phyloP scores from a whole-genome alignment of 306 rosid genomes.

The Sindora glabra region DNA sequence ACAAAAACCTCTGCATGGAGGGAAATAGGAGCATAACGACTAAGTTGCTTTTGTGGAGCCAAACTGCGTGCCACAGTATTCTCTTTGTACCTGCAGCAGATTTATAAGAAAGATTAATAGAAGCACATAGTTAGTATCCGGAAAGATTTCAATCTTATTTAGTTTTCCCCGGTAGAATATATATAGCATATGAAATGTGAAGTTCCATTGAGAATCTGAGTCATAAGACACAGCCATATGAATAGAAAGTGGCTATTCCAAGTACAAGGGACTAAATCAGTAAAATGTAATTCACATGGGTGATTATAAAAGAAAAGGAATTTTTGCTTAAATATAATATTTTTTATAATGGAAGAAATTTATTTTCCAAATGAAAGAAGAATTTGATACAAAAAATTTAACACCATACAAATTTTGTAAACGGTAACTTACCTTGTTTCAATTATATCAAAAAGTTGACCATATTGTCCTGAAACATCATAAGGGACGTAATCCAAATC shows the following conservation, averaged over 20 bases:
- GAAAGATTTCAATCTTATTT: not conserved
- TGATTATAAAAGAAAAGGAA: not conserved
- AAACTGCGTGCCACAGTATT: conserved; percentile 42
- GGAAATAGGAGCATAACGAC: conserved; percentile 68
- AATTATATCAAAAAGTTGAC: conserved; percentile 72
- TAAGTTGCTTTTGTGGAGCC: conserved; percentile 65
- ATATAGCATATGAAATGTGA: not conserved
- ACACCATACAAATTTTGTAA: conserved; percentile 2
- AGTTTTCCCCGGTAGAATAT: conserved; percentile 2
- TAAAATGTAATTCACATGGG: not conserved
- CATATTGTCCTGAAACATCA: conserved; percentile 70
- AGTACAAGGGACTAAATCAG: not conserved
- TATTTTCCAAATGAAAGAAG: no score
- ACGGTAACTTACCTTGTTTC: conserved; percentile 42
- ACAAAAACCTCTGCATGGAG: conserved; percentile 61
- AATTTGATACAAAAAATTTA: not conserved
- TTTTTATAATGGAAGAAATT: no score
- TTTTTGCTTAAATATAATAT: no score
- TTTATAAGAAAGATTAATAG: conserved; percentile 8
- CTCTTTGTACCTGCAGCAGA: conserved; percentile 65
- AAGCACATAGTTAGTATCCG: conserved; percentile 14
- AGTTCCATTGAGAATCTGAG: not conserved
- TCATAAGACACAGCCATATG: conserved; percentile 2
- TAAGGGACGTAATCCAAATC: conserved; percentile 70
- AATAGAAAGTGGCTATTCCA: not conserved